Evolutionary conservation across 257 asterid genomes (phyloP), one percentile per base, ranked within the genome.

Genomic region (Solanum ossicruentum): DNA sequence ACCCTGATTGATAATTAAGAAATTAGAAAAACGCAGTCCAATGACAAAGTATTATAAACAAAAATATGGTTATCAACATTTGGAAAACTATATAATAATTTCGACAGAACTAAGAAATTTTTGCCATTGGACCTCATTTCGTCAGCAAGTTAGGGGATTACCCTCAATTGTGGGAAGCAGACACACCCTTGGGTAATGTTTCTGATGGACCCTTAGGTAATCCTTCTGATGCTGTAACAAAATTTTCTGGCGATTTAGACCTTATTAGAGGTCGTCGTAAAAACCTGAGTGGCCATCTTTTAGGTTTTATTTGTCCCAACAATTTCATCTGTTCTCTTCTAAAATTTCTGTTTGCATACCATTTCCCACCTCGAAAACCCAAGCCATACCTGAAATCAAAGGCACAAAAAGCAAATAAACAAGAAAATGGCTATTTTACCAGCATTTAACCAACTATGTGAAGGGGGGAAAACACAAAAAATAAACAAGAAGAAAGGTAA

Each of bases 331-430:
- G 97, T 85, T 95, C 97, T 88, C 81, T 91, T 82, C 93, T 80
- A 72, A 92, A 89, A 87, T 86, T 90, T 57, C 93, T 89, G 88
- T 89, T 87, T 41, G 93, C 85, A 26, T 85, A 95, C 98, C 96
- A 92, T 84, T 87, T 92, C 81, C 98, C 98, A 26, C 99, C 93
- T 11, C 98, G 94, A 98, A 97, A 95, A 65, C 99, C 99, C 90
- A 94, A 90, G 60, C 91, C 88, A 52, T 90, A 95, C 88, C 99
- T 95, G 92, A 85, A 91, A 67, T 26, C 71, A 72, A 69, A 45
- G 60, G 21, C 54, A 57, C 32, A 43, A 21, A 56, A n/a, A 57
- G 58, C 13, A 75, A 12, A 73, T 65, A 23, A 52, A 78, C 65
- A 52, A 9, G 65, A 78, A 52, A 15, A 78, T 75, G 43, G 82